phyloP scores from a whole-genome alignment of 2,329 filamentous ascomycete genomes.

The Paraphoma sp. region DNA sequence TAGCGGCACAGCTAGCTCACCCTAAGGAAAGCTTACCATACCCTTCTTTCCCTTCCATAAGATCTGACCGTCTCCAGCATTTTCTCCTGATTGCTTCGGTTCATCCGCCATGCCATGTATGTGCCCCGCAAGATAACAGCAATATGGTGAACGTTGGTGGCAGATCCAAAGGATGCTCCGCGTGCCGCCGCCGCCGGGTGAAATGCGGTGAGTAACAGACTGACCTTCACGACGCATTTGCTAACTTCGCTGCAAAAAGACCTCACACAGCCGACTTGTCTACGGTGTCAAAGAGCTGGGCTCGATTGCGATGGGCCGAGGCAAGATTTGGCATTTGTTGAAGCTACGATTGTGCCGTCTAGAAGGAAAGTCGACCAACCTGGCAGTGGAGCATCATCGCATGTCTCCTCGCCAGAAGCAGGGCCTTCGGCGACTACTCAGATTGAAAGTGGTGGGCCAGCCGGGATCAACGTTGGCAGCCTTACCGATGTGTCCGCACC shows the following conservation, averaged over 20 bases:
- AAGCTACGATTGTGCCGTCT: slow-evolving; percentile 36
- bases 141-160: slow-evolving; percentile 42
- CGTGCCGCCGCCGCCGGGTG: slow-evolving; percentile 36
- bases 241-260: slow-evolving; percentile 21
- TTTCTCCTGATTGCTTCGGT: too few species aligned
- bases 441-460: background rate
- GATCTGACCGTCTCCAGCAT: background rate
- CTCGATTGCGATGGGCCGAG: slow-evolving; percentile 32
- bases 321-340: slow-evolving; percentile 29
- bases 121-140: too few species aligned
- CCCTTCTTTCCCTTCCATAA: too few species aligned
- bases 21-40: background rate
- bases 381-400: background rate
- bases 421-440: background rate
- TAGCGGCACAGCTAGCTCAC: slow-evolving; percentile 11
- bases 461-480: too few species aligned
- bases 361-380: slow-evolving; percentile 15
- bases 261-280: slow-evolving; percentile 32
- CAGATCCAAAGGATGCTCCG: slow-evolving; percentile 40
- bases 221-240: too few species aligned
- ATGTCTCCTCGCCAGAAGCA: background rate
- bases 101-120: background rate
- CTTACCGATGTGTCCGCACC: background rate
- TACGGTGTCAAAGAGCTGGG: slow-evolving; percentile 30
- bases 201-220: slow-evolving; percentile 37